Conservation (phyloP, 202 grass and related monocot genomes). For the Dendrocalamus latiflorus region DNA sequence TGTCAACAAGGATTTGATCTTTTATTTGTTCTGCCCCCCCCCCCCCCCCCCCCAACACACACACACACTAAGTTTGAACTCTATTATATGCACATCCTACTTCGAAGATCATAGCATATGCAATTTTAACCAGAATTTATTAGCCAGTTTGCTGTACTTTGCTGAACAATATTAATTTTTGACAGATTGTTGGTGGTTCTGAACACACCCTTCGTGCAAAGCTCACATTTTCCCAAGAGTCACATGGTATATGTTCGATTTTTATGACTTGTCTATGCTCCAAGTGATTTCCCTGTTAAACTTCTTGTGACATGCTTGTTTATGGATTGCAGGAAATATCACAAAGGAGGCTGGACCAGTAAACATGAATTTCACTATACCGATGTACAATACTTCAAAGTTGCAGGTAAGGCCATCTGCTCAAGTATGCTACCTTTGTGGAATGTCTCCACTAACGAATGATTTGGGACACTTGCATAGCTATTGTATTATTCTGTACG, state of each 20-base stretch:
- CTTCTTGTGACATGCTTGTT: neutral
- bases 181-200: conserved; percentile 92
- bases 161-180: conserved; percentile 19
- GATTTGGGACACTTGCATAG: neutral
- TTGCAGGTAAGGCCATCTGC: conserved; percentile 59
- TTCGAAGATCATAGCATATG: neutral
- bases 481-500: neutral
- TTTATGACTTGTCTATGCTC: neutral
- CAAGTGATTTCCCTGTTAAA: neutral
- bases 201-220: conserved; percentile 93
- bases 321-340: conserved; percentile 65
- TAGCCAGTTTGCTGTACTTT: neutral
- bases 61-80: too few relatives aligned
- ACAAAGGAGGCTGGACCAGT: conserved; percentile 93
- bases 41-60: too few relatives aligned
- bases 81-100: neutral
- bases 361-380: conserved; percentile 98
- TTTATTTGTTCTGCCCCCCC: too few relatives aligned
- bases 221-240: conserved; percentile 95
- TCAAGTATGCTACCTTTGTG: neutral
- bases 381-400: conserved; percentile 96
- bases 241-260: conserved; percentile 59
- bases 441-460: neutral
- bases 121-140: neutral
- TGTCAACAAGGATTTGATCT: neutral